Conservation (phyloP, 1,284 basidiomycete species). For the Inonotus obliquus region DNA sequence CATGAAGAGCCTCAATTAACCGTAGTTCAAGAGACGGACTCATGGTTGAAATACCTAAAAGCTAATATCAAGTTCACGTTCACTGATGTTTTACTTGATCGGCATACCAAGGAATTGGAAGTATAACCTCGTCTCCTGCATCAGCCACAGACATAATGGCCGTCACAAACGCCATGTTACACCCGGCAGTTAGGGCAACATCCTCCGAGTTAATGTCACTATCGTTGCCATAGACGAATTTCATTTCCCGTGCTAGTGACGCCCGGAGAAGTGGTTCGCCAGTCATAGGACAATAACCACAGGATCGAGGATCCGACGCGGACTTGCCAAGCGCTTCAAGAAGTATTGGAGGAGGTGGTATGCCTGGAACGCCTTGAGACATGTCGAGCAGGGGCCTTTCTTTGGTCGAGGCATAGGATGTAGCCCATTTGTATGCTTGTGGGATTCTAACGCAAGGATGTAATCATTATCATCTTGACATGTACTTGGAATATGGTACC, state of each 20-base stretch:
- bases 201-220: constrained; percentile 50
- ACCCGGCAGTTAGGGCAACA: constrained; percentile 61
- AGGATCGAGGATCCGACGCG: constrained; percentile 42
- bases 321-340: constrained; percentile 46
- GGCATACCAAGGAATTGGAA: constrained; percentile 72
- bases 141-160: constrained; percentile 62
- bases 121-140: constrained; percentile 70
- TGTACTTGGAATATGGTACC: background rate
- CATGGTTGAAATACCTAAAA: constrained; percentile 72
- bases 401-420: constrained; percentile 40
- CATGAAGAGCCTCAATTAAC: constrained; percentile 9
- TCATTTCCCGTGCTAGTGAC: constrained; percentile 65
- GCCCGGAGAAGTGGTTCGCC: constrained; percentile 58
- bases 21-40: constrained; percentile 36
- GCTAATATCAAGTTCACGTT: background rate
- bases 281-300: constrained; percentile 62
- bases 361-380: constrained; percentile 73
- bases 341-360: constrained; percentile 53
- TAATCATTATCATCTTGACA: background rate
- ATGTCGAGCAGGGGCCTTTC: constrained; percentile 63
- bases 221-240: constrained; percentile 48
- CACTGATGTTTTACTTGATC: background rate
- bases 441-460: constrained; percentile 48
- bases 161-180: constrained; percentile 69
- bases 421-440: constrained; percentile 62